phyloP scores from a whole-genome alignment of 2,329 filamentous ascomycete species.

The Sporothrix brasiliensis region DNA sequence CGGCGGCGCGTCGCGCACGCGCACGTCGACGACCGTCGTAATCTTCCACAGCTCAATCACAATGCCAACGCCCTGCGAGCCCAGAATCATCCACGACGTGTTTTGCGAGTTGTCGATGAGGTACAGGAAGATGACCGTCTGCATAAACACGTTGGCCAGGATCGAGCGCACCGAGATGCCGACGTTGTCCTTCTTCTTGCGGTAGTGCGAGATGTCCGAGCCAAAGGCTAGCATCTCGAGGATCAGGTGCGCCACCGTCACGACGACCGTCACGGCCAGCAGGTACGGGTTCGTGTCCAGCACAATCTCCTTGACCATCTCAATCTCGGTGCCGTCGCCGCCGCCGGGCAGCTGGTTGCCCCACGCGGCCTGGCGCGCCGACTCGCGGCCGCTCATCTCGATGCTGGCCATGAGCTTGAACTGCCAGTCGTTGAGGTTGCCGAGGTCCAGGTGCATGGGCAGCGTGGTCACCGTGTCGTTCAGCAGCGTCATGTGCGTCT shows the following conservation, averaged over 20 bases:
- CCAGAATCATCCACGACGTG: conserved; percentile 98
- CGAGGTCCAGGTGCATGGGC: conserved; percentile 80
- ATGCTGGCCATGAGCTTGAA: conserved; percentile 82
- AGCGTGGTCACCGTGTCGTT: conserved; percentile 86
- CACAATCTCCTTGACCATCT: conserved; percentile 95
- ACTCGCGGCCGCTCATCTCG: conserved; percentile 85
- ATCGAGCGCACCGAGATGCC: conserved; percentile 96
- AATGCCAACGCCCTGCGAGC: conserved; percentile 83
- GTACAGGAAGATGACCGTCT: conserved; percentile 92
- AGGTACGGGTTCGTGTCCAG: conserved; percentile 93
- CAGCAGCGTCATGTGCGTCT: conserved; percentile 83
- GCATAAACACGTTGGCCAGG: conserved; percentile 97
- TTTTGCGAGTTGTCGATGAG: conserved; percentile 96
- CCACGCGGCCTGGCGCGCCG: conserved; percentile 73
- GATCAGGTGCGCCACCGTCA: conserved; percentile 87
- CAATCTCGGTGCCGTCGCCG: conserved; percentile 89
- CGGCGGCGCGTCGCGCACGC: conserved; percentile 68
- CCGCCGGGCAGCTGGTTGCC: conserved; percentile 72
- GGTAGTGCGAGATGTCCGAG: conserved; percentile 95
- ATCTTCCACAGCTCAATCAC: conserved; percentile 83
- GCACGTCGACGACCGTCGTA: conserved; percentile 90
- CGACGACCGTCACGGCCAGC: conserved; percentile 78
- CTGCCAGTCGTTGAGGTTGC: conserved; percentile 84
- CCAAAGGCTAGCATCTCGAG: conserved; percentile 97
- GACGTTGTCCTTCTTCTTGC: conserved; percentile 99